Evolutionary conservation across 2,329 filamentous ascomycete genomes (phyloP).

Genomic region (Tolypocladium tundrense): DNA sequence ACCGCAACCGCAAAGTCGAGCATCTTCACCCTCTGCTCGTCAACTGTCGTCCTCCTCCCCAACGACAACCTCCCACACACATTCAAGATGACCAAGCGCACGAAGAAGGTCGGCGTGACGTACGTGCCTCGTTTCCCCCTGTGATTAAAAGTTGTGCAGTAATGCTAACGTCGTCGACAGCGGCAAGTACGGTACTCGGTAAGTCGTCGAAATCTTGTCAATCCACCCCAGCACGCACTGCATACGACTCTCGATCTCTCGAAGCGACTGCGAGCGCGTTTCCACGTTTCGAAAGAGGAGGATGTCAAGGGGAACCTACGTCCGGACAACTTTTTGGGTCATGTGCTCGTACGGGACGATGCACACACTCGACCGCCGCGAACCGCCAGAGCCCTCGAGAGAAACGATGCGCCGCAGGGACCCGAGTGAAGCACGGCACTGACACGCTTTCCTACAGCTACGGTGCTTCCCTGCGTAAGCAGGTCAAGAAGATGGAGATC

Average conservation of each 20-base stretch:
- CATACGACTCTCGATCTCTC: neutral
- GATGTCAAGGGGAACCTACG: neutral
- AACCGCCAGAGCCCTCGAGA: neutral
- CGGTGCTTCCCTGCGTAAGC: slow-evolving; percentile 98
- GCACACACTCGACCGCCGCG: neutral
- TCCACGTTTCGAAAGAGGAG: neutral
- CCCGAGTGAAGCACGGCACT: neutral
- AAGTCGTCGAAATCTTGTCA: slow-evolving; percentile 29
- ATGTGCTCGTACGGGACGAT: neutral
- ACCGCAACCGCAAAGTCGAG: slow-evolving; percentile 14
- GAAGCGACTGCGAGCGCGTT: neutral
- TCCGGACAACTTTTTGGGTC: neutral
- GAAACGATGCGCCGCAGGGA: neutral
- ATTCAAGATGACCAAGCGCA: slow-evolving; percentile 85
- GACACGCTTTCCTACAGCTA: slow-evolving; percentile 47
- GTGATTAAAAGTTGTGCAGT: neutral
- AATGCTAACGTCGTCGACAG: slow-evolving; percentile 22
- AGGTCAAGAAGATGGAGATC: slow-evolving; percentile 97
- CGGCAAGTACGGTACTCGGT: slow-evolving; percentile 94
- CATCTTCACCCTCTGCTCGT: slow-evolving; percentile 19
- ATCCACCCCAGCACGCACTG: neutral
- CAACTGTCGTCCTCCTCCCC: slow-evolving; percentile 21
- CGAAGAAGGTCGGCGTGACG: slow-evolving; percentile 96
- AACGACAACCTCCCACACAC: slow-evolving; percentile 24
- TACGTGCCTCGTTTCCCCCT: slow-evolving; percentile 19